Conservation (phyloP, 805 yeast species). For the Yarrowia sp. region DNA sequence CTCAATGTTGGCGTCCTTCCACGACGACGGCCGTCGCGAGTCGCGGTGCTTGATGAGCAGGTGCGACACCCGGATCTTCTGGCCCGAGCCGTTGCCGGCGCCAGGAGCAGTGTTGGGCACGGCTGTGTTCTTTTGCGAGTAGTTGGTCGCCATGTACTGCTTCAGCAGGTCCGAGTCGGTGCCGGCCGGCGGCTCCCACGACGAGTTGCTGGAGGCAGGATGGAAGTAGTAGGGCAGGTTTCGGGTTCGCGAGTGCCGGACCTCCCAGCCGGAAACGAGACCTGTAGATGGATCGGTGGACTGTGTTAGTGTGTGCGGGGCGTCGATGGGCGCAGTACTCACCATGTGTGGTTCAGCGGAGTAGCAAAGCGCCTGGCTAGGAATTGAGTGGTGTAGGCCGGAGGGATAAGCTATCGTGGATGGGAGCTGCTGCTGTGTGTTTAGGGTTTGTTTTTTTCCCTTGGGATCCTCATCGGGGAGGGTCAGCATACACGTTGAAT, state of each 20-base stretch:
- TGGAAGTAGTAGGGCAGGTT: constrained; percentile 82
- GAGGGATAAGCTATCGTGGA: not conserved
- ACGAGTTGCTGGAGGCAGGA: constrained; percentile 64
- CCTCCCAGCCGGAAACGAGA: constrained; percentile 81
- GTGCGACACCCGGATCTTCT: constrained; percentile 78
- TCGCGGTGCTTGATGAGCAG: constrained; percentile 77
- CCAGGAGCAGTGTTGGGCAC: constrained; percentile 29
- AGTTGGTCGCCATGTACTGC: constrained; percentile 50
- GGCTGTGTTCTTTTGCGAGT: constrained; percentile 34
- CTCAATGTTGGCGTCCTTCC: constrained; percentile 78
- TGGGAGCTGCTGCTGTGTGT: not conserved
- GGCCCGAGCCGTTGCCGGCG: constrained; percentile 35
- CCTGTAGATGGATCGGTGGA: constrained; percentile 52
- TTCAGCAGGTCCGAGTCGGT: constrained; percentile 62
- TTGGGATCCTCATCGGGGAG: constrained; percentile 11
- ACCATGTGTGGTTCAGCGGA: too few species aligned
- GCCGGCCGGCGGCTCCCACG: constrained; percentile 91
- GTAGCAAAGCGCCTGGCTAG: too few species aligned
- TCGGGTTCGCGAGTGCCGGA: constrained; percentile 73
- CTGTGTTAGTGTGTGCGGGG: not conserved
- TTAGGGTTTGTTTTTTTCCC: not conserved
- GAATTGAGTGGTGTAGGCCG: too few species aligned
- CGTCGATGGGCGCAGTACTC: not conserved
- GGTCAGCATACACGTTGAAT: not conserved
- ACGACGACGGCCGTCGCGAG: constrained; percentile 86